Conservation (phyloP, 768 basidiomycete genomes). For the Russula compacta region DNA sequence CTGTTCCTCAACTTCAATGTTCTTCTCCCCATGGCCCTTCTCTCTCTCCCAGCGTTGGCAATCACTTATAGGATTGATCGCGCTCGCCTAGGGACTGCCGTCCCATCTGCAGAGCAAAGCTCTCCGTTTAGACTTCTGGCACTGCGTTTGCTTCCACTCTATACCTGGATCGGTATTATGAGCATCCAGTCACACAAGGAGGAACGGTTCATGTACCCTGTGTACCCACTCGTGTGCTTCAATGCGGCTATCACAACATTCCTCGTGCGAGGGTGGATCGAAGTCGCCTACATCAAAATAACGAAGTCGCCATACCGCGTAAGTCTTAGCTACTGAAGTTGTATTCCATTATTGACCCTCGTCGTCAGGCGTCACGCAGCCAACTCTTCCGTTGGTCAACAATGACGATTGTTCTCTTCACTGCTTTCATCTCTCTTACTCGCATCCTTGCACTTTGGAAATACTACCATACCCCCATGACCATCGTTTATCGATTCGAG, state of each 20-base stretch:
- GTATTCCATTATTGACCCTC: slow-evolving; percentile 1
- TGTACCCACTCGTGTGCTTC: slow-evolving; percentile 85
- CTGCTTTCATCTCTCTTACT: slow-evolving; percentile 62
- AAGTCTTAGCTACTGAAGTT: slow-evolving; percentile 24
- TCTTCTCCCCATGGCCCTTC: slow-evolving; percentile 67
- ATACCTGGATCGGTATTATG: slow-evolving; percentile 83
- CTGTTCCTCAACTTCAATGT: slow-evolving; percentile 93
- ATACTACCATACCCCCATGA: slow-evolving; percentile 88
- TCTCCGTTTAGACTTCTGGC: slow-evolving; percentile 74
- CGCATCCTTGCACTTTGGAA: slow-evolving; percentile 75
- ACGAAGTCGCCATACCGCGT: slow-evolving; percentile 86
- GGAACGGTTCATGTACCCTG: slow-evolving; percentile 97
- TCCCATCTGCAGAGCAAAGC: slow-evolving; percentile 47
- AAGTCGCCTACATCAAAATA: slow-evolving; percentile 58
- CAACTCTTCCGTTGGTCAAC: slow-evolving; percentile 71
- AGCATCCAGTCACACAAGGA: slow-evolving; percentile 88
- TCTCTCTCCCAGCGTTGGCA: slow-evolving; percentile 68
- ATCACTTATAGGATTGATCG: slow-evolving; percentile 69
- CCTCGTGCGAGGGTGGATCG: slow-evolving; percentile 79
- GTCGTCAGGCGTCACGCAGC: slow-evolving; percentile 62
- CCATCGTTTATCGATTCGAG: slow-evolving; percentile 63
- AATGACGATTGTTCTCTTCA: slow-evolving; percentile 52
- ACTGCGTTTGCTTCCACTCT: slow-evolving; percentile 77
- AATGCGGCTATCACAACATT: slow-evolving; percentile 89
- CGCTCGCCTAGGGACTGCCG: slow-evolving; percentile 57